Conservation (phyloP, 495 filamentous ascomycete genomes). For the Massariosphaeria phaeospora region DNA sequence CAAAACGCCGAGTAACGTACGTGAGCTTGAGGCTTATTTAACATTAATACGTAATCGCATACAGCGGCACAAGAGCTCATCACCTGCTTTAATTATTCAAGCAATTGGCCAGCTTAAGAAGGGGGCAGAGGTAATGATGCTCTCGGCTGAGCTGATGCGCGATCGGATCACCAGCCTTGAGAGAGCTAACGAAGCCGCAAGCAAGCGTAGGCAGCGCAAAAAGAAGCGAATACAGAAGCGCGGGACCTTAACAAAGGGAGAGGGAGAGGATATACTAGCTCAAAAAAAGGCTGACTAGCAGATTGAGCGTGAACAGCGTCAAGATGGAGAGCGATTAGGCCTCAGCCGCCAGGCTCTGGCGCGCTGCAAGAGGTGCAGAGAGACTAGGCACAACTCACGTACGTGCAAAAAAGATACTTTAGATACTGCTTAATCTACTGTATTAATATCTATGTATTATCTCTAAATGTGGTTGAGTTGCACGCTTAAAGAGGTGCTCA, state of each 20-base stretch:
- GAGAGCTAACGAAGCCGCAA: not conserved
- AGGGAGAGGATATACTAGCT: slow-evolving; percentile 1
- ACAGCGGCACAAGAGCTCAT: slow-evolving; percentile 2
- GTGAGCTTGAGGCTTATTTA: too few species aligned
- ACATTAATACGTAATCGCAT: too few species aligned
- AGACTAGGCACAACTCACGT: slow-evolving; percentile 13
- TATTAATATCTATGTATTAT: slow-evolving; percentile 9
- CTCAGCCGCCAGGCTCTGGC: slow-evolving; percentile 7
- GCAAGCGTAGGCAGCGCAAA: too few species aligned
- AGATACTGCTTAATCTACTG: slow-evolving; percentile 9
- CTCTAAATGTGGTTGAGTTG: slow-evolving; percentile 3
- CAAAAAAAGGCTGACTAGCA: slow-evolving; percentile 4
- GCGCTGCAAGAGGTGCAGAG: slow-evolving; percentile 6
- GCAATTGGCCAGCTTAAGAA: slow-evolving; percentile 4
- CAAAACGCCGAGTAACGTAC: too few species aligned
- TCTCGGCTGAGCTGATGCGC: not conserved
- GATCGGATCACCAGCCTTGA: not conserved
- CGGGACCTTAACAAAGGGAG: not conserved
- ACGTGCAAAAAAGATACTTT: slow-evolving; percentile 6
- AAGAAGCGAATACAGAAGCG: slow-evolving; percentile 16
- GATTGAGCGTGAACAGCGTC: not conserved
- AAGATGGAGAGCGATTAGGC: slow-evolving; percentile 4
- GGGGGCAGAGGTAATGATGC: not conserved
- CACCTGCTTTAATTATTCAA: slow-evolving; percentile 5
- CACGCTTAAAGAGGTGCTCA: slow-evolving; percentile 1